These are phyloP conservation scores for Leersia perrieri DNA, from an alignment of 176 grass and related monocot species.

Conservation along the genomic window DNA sequence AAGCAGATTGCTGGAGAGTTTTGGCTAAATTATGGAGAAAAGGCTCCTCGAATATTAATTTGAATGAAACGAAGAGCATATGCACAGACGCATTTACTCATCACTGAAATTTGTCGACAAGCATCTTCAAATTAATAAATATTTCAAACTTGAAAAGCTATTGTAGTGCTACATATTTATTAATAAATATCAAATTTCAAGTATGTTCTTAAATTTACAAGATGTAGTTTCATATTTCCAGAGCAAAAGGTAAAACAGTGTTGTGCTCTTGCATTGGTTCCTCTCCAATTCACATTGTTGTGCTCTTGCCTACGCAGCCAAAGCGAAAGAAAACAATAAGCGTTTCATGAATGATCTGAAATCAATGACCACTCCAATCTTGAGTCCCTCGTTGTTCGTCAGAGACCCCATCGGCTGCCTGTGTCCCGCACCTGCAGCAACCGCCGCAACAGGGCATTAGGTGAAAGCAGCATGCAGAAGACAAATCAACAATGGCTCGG, in stretches of 20 bases:
- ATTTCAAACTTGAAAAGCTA: too few relatives aligned
- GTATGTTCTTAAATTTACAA: too few relatives aligned
- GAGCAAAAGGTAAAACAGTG: too few relatives aligned
- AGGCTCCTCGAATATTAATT: background rate
- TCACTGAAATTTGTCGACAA: background rate
- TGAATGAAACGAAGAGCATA: background rate
- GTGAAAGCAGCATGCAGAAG: too few relatives aligned
- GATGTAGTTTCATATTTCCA: too few relatives aligned
- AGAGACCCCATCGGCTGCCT: background rate
- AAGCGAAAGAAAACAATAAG: background rate
- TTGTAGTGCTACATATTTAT: too few relatives aligned
- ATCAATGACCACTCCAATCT: background rate
- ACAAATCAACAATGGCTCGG: background rate
- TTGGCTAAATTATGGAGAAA: too few relatives aligned
- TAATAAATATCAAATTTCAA: too few relatives aligned
- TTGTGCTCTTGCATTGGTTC: too few relatives aligned
- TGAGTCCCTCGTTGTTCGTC: background rate
- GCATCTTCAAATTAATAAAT: background rate
- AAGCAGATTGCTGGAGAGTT: too few relatives aligned
- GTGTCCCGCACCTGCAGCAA: background rate
- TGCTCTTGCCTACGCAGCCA: too few relatives aligned
- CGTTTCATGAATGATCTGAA: background rate
- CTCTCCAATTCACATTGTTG: too few relatives aligned
- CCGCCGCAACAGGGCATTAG: background rate
- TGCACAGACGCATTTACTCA: background rate